Evolutionary conservation across 164 flowering plant genomes (phyloP).

Genomic region (Cinnamomum chago): DNA sequence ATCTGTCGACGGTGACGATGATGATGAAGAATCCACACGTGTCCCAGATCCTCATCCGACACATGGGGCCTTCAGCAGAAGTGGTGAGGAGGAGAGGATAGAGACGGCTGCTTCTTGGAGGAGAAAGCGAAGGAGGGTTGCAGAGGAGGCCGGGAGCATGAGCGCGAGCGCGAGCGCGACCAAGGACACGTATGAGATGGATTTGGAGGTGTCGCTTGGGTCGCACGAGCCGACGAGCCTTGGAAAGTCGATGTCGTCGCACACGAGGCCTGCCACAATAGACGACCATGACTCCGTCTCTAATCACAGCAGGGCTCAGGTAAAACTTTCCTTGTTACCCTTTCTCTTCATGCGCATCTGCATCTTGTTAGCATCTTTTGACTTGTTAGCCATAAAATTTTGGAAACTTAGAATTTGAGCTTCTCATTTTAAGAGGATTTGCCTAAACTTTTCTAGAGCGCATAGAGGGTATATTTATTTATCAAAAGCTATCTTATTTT

Average conservation of each 20-base stretch:
- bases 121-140: constrained; percentile 19
- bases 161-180: constrained; percentile 32
- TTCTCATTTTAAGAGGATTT: too few relatives aligned
- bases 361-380: too few relatives aligned
- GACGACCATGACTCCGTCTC: constrained; percentile 67
- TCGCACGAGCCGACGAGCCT: constrained; percentile 59
- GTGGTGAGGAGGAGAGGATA: constrained; percentile 49
- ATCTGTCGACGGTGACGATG: constrained; percentile 9
- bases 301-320: constrained; percentile 48
- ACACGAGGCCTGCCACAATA: constrained; percentile 26
- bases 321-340: neutral
- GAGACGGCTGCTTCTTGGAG: constrained; percentile 4
- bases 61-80: constrained; percentile 19
- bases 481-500: too few relatives aligned
- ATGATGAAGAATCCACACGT: constrained; percentile 1
- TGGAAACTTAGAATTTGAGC: too few relatives aligned
- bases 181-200: constrained; percentile 42
- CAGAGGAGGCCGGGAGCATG: constrained; percentile 31
- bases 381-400: too few relatives aligned
- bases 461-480: too few relatives aligned
- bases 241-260: constrained; percentile 23
- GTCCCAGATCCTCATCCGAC: constrained; percentile 18
- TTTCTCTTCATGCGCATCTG: too few relatives aligned
- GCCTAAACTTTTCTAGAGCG: too few relatives aligned
- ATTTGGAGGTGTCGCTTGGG: constrained; percentile 33